Percentiles rank a stretch among this genome's conserved stretches.
phyloP scores from a whole-genome alignment of 768 basidiomycete species.

The Leccinum obscurum region DNA sequence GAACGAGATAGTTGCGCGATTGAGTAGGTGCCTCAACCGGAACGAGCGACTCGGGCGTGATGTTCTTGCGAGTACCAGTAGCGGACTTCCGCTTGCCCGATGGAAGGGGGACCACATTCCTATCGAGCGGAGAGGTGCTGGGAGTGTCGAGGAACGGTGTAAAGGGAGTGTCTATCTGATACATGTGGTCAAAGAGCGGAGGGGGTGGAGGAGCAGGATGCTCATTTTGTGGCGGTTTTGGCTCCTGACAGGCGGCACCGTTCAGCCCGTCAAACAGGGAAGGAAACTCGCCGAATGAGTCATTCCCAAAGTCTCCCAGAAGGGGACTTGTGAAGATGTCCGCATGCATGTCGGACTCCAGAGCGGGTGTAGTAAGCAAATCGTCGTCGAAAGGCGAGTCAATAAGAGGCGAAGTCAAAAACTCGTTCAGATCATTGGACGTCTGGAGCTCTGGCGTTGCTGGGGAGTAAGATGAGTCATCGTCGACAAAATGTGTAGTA shows the following conservation, averaged over 20 bases:
- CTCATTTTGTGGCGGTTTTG: slow-evolving; percentile 16
- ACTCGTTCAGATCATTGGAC: slow-evolving; percentile 41
- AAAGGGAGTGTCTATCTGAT: slow-evolving; percentile 48
- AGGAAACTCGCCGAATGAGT: slow-evolving; percentile 33
- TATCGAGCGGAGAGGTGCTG: slow-evolving; percentile 28
- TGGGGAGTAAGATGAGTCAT: not conserved
- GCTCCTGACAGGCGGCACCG: slow-evolving; percentile 14
- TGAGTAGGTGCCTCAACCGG: slow-evolving; percentile 81
- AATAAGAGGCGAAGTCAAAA: slow-evolving; percentile 46
- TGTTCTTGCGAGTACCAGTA: slow-evolving; percentile 73
- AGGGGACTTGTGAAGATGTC: slow-evolving; percentile 46
- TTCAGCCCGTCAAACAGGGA: slow-evolving; percentile 34
- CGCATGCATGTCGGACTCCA: slow-evolving; percentile 37
- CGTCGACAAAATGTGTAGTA: rapidly evolving
- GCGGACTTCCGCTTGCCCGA: slow-evolving; percentile 33
- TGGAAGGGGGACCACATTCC: slow-evolving; percentile 16
- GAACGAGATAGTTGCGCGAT: slow-evolving; percentile 65
- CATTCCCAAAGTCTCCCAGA: slow-evolving; percentile 34
- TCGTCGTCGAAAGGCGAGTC: slow-evolving; percentile 49
- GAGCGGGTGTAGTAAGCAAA: slow-evolving; percentile 43
- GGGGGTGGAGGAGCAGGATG: slow-evolving; percentile 11
- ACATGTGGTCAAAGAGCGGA: slow-evolving; percentile 39
- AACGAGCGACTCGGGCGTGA: slow-evolving; percentile 63
- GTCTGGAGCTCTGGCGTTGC: slow-evolving; percentile 42
- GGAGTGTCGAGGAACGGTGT: slow-evolving; percentile 49